These are phyloP conservation scores for Blepharisma japonicum DNA, from an alignment of 73 alveolate species.

Conservation along the genomic window DNA sequence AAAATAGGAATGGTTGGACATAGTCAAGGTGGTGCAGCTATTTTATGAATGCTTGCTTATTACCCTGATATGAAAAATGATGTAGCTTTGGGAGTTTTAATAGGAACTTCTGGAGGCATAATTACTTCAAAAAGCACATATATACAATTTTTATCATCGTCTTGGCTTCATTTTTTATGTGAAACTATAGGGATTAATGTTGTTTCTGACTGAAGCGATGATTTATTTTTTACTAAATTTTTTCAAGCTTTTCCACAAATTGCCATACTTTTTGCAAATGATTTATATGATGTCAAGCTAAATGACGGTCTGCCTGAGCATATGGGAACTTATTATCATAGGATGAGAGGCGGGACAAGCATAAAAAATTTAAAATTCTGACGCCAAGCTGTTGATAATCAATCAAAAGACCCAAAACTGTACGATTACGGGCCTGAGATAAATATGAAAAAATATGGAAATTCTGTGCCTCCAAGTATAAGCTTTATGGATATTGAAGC, in stretches of 20 bases:
- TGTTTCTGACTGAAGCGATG: not conserved
- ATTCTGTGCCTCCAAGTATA: not conserved
- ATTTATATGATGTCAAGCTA: not conserved
- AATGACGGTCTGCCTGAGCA: not conserved
- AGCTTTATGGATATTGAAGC: not conserved
- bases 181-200: not conserved
- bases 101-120: not conserved
- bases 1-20: constrained; percentile 66
- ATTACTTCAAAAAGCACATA: not conserved
- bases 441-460: not conserved
- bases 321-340: not conserved
- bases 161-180: not conserved
- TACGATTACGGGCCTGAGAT: not conserved
- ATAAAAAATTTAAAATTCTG: not conserved
- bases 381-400: not conserved
- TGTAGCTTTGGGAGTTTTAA: not conserved
- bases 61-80: constrained; percentile 33
- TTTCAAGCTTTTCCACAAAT: not conserved
- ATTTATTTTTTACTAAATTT: not conserved
- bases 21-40: constrained; percentile 63
- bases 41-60: constrained; percentile 56
- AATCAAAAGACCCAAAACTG: not conserved
- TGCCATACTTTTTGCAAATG: not conserved
- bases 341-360: constrained; percentile 19
- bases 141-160: not conserved